Base-by-base conservation (phyloP, 2,329 filamentous ascomycete genomes). In the Aspergillus sp. region DNA sequence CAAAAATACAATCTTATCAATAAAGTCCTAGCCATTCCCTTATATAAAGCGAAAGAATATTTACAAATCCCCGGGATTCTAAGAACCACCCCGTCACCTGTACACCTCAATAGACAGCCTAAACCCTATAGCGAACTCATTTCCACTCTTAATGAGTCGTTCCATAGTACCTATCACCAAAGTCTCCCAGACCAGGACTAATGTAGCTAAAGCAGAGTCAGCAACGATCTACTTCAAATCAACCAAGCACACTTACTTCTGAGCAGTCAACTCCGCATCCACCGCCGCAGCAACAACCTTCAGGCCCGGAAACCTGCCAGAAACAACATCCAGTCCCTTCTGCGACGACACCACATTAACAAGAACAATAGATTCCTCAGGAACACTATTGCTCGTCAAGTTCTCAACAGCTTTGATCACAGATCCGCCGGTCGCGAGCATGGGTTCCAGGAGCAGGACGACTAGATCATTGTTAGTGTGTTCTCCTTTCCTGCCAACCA, bases 171-270 rank as follows among this genome's bases (percentile, higher is more conserved):
- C 74, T 65, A 53, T 77, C 75, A 6, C 75, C 75, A 59, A 77
- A 77, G 51, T 77, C 75, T 13, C 75, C 74, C 47, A 77, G 52
- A 2, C 75, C 74, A 38, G 75, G 75, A 15, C 66, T 66, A 57
- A 77, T 76, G 58, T 75, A 73, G 47, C 73, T 77, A 53, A 11
- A 5, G 21, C 6, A 8, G 0, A 19, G 41, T 57, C 17, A 61
- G 48, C 30, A 54, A 25, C 10, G 60, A 13, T 15, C 11, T 5
- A 36, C 11, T 11, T 13, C 5, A 13, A 36, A 2, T 36, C 0
- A 13, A 13, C 5, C 6, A 3, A 36, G 32, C 32, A 15, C 32
- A 44, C 65, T 48, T 38, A 68, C 64, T 65, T 63, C 49, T 63
- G 50, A 10, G 39, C 21, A 17, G 62, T 65, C 42, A 68, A 42